These are phyloP conservation scores for Ustilago sp. DNA, from an alignment of 1,284 basidiomycete genomes.

Conservation along the genomic window DNA sequence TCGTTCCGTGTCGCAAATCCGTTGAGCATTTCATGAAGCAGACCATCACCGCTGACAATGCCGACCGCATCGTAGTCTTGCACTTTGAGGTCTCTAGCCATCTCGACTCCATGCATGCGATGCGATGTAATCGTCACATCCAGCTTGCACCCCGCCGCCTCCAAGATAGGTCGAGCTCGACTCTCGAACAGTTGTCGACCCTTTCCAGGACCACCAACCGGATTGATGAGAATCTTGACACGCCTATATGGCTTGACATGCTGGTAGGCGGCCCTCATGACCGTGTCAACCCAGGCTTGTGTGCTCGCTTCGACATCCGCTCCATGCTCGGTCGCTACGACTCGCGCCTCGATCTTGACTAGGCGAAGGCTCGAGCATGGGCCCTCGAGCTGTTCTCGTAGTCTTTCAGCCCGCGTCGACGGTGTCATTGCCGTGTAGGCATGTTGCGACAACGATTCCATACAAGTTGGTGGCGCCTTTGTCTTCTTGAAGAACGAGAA, in stretches of 20 bases:
- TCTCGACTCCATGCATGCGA: conserved; percentile 79
- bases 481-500: conserved; percentile 47
- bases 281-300: conserved; percentile 41
- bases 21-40: conserved; percentile 90
- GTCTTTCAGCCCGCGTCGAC: conserved; percentile 20
- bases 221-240: conserved; percentile 81
- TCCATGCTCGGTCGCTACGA: conserved; percentile 19
- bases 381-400: conserved; percentile 53
- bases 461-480: conserved; percentile 27
- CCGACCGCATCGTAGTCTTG: conserved; percentile 77
- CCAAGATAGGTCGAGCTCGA: conserved; percentile 82
- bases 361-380: conserved; percentile 58
- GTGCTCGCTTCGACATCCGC: conserved; percentile 27
- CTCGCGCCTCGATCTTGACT: conserved; percentile 60
- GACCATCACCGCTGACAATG: conserved; percentile 89
- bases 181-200: conserved; percentile 76
- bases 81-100: conserved; percentile 76
- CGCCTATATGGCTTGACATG: conserved; percentile 47
- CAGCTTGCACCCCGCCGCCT: conserved; percentile 79
- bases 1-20: conserved; percentile 82
- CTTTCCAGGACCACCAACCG: conserved; percentile 86
- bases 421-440: conserved; percentile 22
- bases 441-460: conserved; percentile 30
- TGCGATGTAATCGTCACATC: conserved; percentile 74
- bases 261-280: conserved; percentile 49